Percentiles rank a stretch among this genome's conserved stretches.
phyloP scores from a whole-genome alignment of 1,139 yeast species.

The Arxiozyma slooffiae region DNA sequence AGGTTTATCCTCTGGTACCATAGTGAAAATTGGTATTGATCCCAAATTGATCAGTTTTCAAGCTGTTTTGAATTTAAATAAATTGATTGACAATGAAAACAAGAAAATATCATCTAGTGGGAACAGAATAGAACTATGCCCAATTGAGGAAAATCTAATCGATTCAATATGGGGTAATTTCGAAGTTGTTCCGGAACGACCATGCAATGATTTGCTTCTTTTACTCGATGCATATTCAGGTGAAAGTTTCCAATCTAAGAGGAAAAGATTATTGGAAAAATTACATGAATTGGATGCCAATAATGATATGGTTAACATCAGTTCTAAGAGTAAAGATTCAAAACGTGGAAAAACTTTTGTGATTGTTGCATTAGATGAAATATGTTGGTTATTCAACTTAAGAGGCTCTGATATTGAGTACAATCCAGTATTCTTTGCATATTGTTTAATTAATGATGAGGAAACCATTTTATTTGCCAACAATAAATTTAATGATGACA shows the following conservation, averaged over 20 bases:
- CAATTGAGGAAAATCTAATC: constrained; percentile 60
- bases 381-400: constrained; percentile 85
- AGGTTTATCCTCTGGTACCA: constrained; percentile 30
- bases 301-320: background rate
- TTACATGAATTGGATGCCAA: constrained; percentile 34
- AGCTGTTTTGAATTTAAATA: constrained; percentile 33
- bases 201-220: constrained; percentile 37
- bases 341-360: constrained; percentile 36
- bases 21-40: constrained; percentile 39
- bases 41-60: constrained; percentile 59
- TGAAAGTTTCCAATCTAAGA: constrained; percentile 37
- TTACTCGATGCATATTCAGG: constrained; percentile 44
- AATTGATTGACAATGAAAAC: constrained; percentile 24
- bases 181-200: constrained; percentile 40
- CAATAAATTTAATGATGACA: constrained; percentile 28
- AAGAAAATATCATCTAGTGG: constrained; percentile 16
- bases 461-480: constrained; percentile 55
- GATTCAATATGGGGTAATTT: constrained; percentile 64
- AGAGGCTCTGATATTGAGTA: constrained; percentile 79
- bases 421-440: constrained; percentile 87
- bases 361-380: constrained; percentile 73
- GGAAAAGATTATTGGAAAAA: constrained; percentile 21
- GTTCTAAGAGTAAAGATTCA: constrained; percentile 8
- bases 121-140: constrained; percentile 48
- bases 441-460: constrained; percentile 49